A percentile compares a stretch with the other conserved stretches of the same genome.
Conservation (phyloP, 371 early-diverging fungal genomes). For the Enterospora canceri region DNA sequence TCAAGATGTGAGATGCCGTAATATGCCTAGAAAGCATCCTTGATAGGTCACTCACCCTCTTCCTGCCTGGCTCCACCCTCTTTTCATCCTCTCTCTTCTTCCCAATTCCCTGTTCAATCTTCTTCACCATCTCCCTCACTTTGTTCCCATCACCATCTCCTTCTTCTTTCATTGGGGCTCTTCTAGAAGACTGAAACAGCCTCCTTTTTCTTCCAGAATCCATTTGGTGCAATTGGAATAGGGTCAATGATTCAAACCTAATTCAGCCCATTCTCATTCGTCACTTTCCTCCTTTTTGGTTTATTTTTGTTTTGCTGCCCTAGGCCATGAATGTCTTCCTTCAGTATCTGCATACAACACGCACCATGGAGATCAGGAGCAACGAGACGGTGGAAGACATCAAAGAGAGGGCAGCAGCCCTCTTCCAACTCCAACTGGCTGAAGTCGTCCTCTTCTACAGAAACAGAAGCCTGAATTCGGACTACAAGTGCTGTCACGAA, state of each 20-base stretch:
- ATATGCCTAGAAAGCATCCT: not conserved
- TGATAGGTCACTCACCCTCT: not conserved
- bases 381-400: constrained; percentile 35
- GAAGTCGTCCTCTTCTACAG: constrained; percentile 32
- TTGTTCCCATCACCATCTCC: not conserved
- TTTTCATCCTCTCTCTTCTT: not conserved
- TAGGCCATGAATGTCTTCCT: constrained; percentile 26
- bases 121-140: not conserved
- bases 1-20: not conserved
- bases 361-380: constrained; percentile 29
- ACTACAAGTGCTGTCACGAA: constrained; percentile 33
- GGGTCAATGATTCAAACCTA: too few relatives aligned
- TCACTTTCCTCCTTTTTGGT: constrained; percentile 20
- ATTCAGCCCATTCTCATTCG: not conserved
- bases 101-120: too few relatives aligned
- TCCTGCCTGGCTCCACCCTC: not conserved
- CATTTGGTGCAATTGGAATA: too few relatives aligned
- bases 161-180: not conserved
- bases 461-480: constrained; percentile 31
- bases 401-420: constrained; percentile 42
- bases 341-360: constrained; percentile 28
- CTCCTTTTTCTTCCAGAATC: not conserved
- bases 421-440: constrained; percentile 12
- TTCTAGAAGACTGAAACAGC: not conserved
- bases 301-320: constrained; percentile 13